Percentiles rank a stretch among this genome's conserved stretches.
Conservation (phyloP, 2,329 filamentous ascomycete species). For the Xylariaceae sp. region DNA sequence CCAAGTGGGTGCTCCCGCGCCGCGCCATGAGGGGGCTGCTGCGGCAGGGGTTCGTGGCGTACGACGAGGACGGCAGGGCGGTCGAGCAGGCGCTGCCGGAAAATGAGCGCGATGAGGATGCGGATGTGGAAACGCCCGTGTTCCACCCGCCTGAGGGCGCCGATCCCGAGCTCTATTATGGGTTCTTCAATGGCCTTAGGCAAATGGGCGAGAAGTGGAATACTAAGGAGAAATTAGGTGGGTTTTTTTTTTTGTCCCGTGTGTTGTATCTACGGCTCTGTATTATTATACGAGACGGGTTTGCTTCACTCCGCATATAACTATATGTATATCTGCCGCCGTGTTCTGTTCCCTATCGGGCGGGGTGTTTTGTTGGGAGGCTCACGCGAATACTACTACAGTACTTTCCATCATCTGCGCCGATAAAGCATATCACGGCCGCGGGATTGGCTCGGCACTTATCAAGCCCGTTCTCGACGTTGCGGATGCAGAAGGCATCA, state of each 20-base stretch:
- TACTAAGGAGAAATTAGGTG: constrained; percentile 32
- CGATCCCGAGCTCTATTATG: constrained; percentile 23
- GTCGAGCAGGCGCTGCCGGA: not conserved
- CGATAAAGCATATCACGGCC: constrained; percentile 29
- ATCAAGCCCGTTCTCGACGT: constrained; percentile 26
- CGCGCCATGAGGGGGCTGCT: constrained; percentile 27
- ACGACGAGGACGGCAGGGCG: constrained; percentile 20
- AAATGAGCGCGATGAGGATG: constrained; percentile 2
- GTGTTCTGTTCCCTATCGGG: not conserved
- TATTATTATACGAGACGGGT: not conserved
- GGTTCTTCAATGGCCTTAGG: constrained; percentile 27
- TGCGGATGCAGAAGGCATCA: constrained; percentile 28
- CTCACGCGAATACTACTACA: not conserved
- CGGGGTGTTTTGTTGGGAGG: not conserved
- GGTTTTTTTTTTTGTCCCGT: too few relatives aligned
- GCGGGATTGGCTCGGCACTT: constrained; percentile 30
- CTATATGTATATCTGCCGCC: not conserved
- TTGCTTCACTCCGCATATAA: not conserved
- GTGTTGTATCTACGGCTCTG: too few relatives aligned
- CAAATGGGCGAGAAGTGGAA: constrained; percentile 30
- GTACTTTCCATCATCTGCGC: constrained; percentile 32
- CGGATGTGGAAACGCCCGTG: not conserved
- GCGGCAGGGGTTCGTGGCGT: constrained; percentile 25
- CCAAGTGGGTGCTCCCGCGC: constrained; percentile 32
- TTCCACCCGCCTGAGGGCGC: constrained; percentile 22